These are phyloP conservation scores for Vitis cinerea DNA, from an alignment of 164 flowering plant species.

Conservation along the genomic window DNA sequence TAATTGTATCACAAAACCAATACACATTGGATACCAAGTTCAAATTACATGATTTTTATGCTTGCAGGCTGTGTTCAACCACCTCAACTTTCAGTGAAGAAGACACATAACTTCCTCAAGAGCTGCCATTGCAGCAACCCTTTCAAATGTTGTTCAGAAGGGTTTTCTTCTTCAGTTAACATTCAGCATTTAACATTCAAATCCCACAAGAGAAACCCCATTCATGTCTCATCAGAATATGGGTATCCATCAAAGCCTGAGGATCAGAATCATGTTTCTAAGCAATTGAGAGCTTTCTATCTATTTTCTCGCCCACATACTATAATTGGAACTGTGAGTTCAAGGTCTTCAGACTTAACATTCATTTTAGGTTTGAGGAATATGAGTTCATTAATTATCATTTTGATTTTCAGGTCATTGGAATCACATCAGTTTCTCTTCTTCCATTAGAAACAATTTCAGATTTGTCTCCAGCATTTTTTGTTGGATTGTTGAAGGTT, in stretches of 20 bases:
- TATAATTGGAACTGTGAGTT: constrained; percentile 41
- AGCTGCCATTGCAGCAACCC: no score
- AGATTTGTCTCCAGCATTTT: constrained; percentile 28
- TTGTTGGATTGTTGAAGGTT: constrained; percentile 37
- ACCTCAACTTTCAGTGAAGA: no score
- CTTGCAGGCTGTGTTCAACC: no score
- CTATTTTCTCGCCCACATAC: constrained; percentile 42
- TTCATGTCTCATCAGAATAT: constrained; percentile 8
- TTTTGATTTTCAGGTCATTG: constrained; percentile 22
- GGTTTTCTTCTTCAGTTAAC: no score
- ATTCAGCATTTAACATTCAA: no score
- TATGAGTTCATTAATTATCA: no score
- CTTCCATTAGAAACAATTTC: constrained; percentile 30
- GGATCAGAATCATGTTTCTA: not conserved
- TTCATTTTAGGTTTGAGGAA: no score
- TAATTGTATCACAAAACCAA: no score
- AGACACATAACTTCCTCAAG: no score
- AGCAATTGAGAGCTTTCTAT: constrained; percentile 24
- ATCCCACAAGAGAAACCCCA: not conserved
- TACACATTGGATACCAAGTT: no score
- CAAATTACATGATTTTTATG: no score
- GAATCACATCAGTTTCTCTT: constrained; percentile 41
- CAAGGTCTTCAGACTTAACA: not conserved
- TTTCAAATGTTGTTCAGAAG: no score
- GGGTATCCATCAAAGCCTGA: constrained; percentile 15